Base-by-base conservation (phyloP, 345 rosid species). In the Euphorbia lathyris region DNA sequence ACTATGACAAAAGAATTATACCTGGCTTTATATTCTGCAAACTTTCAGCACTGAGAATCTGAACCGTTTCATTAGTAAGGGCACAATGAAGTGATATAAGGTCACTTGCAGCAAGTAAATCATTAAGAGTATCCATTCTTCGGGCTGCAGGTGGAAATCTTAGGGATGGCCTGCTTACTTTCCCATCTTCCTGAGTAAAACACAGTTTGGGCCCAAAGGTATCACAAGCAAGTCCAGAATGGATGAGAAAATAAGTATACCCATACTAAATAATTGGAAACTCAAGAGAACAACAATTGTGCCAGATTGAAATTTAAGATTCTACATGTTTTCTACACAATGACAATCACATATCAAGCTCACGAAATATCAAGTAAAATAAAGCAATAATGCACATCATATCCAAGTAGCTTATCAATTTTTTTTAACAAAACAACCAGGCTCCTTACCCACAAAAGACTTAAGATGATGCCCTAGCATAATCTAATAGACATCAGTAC, bases 1-100 rank as follows among this genome's bases (percentile, higher is more conserved):
- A 42, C 1, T 34, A 9, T 9, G n/a, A 25, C 3, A 38, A 61
- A 71, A 68, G 23, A 52, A 61, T 42, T 13, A 10, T 86, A 90
- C 99, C 98, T 75, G 98, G 98, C 76, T 92, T 96, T 72, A 92
- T 65, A 84, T 92, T 96, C 85, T 88, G 99, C 86, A 96, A 88
- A 78, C 99, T 88, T 60, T 96, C 98, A 40, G 94, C 96, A 81
- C 83, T 92, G 43, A 96, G 82, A 69, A 92, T 90, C 85, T 96
- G 97, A 83, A 92, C 81, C 13, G 99, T 96, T 76, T 92, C 96
- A 70, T 90, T 83, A 22, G 98, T 89, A 60, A 90, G 78, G 56
- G 92, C 84, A 65, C 98, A 96, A 58, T 92, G 99, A 79, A 96
- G 96, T 2, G 98, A 96, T 63, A 96, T 84, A 65, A 92, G 89